These are phyloP conservation scores for Apiospora arundinis DNA, from an alignment of 2,329 filamentous ascomycete species.

Conservation along the genomic window DNA sequence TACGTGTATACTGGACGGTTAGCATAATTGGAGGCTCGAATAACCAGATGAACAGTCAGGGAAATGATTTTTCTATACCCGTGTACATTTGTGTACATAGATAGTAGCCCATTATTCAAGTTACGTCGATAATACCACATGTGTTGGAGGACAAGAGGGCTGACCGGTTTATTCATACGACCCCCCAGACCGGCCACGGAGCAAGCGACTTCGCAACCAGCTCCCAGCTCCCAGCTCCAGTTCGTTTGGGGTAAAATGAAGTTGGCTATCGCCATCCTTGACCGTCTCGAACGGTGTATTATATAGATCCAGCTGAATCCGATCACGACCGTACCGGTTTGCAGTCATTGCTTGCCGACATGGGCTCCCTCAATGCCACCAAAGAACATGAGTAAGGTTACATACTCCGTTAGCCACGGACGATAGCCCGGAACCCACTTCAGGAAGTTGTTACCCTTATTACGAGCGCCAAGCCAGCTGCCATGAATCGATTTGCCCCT, in stretches of 20 bases:
- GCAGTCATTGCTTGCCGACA: not conserved
- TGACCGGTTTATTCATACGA: too few species aligned
- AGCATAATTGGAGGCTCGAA: too few species aligned
- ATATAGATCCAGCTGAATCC: not conserved
- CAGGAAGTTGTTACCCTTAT: not conserved
- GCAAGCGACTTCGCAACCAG: not conserved
- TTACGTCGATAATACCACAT: too few species aligned
- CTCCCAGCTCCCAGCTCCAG: not conserved
- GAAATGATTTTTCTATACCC: too few species aligned
- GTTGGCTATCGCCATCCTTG: not conserved
- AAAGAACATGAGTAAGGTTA: not conserved
- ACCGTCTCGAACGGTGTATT: not conserved
- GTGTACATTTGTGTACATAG: too few species aligned
- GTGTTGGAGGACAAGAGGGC: too few species aligned
- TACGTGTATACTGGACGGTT: too few species aligned
- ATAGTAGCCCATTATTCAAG: too few species aligned
- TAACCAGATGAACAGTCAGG: too few species aligned
- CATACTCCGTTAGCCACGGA: not conserved
- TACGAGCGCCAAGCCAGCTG: not conserved
- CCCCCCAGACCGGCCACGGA: too few species aligned
- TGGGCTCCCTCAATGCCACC: not conserved
- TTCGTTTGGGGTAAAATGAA: not conserved
- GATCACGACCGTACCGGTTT: not conserved
- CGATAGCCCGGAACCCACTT: not conserved
- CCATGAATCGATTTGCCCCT: not conserved